Percentiles rank a stretch among this genome's conserved stretches.
These are phyloP conservation scores for Trypanosoma platydactyli DNA, from an alignment of 208 protist genomes.

Conservation along the genomic window DNA sequence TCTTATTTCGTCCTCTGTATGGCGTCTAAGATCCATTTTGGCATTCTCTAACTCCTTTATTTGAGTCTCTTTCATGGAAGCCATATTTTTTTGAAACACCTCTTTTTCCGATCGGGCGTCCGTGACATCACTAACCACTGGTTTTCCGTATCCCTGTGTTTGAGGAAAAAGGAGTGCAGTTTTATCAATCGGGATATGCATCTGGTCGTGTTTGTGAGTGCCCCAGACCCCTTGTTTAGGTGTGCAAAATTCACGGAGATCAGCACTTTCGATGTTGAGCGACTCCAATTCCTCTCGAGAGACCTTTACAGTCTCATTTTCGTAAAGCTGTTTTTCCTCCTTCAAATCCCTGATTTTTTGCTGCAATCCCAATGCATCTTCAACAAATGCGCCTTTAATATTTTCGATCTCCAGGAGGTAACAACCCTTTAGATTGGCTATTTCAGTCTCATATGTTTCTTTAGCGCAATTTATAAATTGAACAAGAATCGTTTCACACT, in stretches of 20 bases:
- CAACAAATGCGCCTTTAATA: constrained; percentile 15
- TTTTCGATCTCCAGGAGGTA: constrained; percentile 18
- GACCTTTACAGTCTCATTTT: background rate
- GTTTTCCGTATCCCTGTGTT: background rate
- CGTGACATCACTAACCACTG: constrained; percentile 6
- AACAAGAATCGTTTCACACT: background rate
- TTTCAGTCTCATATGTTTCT: constrained; percentile 13
- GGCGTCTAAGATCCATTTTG: constrained; percentile 42
- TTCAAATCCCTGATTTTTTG: background rate
- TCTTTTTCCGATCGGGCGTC: constrained; percentile 19
- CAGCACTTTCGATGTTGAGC: background rate
- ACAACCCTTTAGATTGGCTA: constrained; percentile 12
- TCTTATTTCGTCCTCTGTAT: constrained; percentile 57
- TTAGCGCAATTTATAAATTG: constrained; percentile 5
- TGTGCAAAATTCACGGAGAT: background rate
- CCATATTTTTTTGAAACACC: constrained; percentile 15
- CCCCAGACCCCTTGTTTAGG: background rate
- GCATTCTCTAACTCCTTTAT: constrained; percentile 43
- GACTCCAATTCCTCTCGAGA: background rate
- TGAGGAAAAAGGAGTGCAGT: background rate
- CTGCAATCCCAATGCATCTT: background rate
- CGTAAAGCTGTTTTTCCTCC: constrained; percentile 2
- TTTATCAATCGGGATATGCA: background rate
- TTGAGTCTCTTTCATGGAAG: constrained; percentile 33
- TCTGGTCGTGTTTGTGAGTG: background rate